These are phyloP conservation scores for Capronia epimyces DNA, from an alignment of 2,329 filamentous ascomycete species.

Conservation along the genomic window DNA sequence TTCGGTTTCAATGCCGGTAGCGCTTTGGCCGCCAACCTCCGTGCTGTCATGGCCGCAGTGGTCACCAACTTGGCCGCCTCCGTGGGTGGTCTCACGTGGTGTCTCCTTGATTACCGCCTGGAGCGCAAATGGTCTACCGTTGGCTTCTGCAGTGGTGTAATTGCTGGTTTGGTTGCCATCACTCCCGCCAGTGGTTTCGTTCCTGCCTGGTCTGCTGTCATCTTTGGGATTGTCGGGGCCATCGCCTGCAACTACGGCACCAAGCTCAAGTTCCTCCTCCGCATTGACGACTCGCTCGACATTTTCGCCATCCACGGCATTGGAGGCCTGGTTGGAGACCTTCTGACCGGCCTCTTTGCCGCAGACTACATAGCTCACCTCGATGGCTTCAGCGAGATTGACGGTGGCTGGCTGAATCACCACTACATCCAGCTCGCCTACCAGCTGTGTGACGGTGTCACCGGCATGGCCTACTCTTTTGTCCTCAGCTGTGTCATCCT, in stretches of 20 bases:
- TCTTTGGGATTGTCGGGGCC: slow-evolving; percentile 51
- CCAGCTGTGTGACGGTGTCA: slow-evolving; percentile 54
- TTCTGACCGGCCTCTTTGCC: slow-evolving; percentile 56
- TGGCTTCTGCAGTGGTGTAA: slow-evolving; percentile 85
- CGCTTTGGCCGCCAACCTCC: slow-evolving; percentile 72
- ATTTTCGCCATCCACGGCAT: slow-evolving; percentile 58
- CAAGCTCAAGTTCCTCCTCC: slow-evolving; percentile 48
- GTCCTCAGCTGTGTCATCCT: slow-evolving; percentile 49
- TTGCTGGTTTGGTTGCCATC: slow-evolving; percentile 80
- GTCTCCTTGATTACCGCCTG: slow-evolving; percentile 78
- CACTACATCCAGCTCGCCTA: slow-evolving; percentile 53
- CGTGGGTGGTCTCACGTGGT: slow-evolving; percentile 82
- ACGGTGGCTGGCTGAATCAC: slow-evolving; percentile 48
- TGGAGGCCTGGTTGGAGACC: slow-evolving; percentile 53
- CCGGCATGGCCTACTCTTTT: slow-evolving; percentile 53
- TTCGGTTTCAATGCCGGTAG: slow-evolving; percentile 91
- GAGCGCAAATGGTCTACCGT: slow-evolving; percentile 91
- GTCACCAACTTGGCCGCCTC: slow-evolving; percentile 82
- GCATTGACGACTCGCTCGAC: slow-evolving; percentile 55
- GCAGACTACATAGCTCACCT: slow-evolving; percentile 46
- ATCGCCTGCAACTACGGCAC: slow-evolving; percentile 45
- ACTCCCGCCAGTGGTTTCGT: slow-evolving; percentile 84
- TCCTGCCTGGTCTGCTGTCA: slow-evolving; percentile 57
- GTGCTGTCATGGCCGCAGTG: slow-evolving; percentile 78
- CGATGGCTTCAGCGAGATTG: slow-evolving; percentile 54